Evolutionary conservation across 352 stramenopile species (phyloP).

Genomic region (Phytopythium kandeliae): DNA sequence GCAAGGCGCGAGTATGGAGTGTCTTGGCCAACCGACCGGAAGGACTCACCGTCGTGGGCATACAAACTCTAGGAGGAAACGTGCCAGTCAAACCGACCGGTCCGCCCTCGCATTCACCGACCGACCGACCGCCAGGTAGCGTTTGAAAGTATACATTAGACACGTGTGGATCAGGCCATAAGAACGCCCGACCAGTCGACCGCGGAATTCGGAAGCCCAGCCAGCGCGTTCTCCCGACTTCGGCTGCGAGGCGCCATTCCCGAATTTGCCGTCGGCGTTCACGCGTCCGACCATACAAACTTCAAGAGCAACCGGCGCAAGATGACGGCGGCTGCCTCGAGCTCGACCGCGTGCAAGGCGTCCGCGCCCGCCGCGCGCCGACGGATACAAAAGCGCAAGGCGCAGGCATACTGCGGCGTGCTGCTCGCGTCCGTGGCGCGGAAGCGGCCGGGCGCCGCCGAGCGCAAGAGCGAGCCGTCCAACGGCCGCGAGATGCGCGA

Average conservation of each 20-base stretch:
- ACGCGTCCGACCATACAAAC: not conserved
- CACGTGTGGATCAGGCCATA: too few relatives aligned
- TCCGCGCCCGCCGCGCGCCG: not conserved
- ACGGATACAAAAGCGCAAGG: not conserved
- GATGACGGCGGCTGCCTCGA: not conserved
- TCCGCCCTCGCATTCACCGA: too few relatives aligned
- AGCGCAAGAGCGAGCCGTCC: not conserved
- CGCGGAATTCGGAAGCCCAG: not conserved
- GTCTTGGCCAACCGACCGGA: too few relatives aligned
- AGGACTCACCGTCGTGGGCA: too few relatives aligned
- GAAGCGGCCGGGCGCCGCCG: not conserved
- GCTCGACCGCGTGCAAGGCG: not conserved
- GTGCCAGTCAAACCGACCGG: too few relatives aligned
- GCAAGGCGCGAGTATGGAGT: too few relatives aligned
- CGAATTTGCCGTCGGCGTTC: not conserved
- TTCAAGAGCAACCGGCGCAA: too few relatives aligned
- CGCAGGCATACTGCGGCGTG: conserved; percentile 2
- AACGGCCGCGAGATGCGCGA: not conserved
- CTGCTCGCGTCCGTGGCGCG: conserved; percentile 3
- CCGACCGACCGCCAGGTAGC: too few relatives aligned
- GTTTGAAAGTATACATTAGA: too few relatives aligned
- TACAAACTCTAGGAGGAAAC: too few relatives aligned
- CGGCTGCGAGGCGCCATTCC: not conserved
- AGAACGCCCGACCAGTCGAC: too few relatives aligned
- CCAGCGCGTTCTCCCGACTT: not conserved